Evolutionary conservation across 805 yeast species (phyloP).

Genomic region (Schwanniomyces polymorphus): DNA sequence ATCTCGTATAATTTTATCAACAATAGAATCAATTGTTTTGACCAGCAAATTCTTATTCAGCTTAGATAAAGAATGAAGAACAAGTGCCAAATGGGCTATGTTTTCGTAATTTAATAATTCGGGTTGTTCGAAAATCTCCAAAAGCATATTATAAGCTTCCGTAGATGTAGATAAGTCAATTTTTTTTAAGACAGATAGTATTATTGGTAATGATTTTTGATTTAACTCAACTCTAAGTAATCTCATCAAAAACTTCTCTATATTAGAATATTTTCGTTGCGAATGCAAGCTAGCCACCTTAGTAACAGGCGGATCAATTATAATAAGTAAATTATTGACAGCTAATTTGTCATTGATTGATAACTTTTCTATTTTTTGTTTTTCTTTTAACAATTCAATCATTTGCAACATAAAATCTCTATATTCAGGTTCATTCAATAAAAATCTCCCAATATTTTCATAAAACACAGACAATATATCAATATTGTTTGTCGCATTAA

Average conservation of each 20-base stretch:
- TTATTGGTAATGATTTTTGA: constrained; percentile 19
- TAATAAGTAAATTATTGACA: constrained; percentile 52
- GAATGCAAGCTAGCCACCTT: constrained; percentile 23
- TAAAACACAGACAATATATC: constrained; percentile 70
- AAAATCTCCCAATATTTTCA: constrained; percentile 69
- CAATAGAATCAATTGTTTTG: constrained; percentile 55
- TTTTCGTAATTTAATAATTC: constrained; percentile 61
- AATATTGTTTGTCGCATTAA: constrained; percentile 56
- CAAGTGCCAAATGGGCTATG: constrained; percentile 47
- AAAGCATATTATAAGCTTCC: constrained; percentile 29
- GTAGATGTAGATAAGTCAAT: constrained; percentile 48
- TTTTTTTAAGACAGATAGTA: constrained; percentile 31
- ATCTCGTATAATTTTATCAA: constrained; percentile 66
- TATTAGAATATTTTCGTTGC: constrained; percentile 21
- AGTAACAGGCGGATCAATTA: constrained; percentile 56
- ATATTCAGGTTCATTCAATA: constrained; percentile 58
- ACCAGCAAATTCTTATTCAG: constrained; percentile 42
- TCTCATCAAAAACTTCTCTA: constrained; percentile 33
- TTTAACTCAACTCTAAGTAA: constrained; percentile 55
- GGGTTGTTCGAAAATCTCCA: constrained; percentile 54
- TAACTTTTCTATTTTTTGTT: constrained; percentile 50
- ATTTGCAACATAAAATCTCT: constrained; percentile 60
- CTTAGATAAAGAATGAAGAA: constrained; percentile 32
- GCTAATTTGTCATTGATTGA: constrained; percentile 57
- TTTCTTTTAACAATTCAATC: constrained; percentile 54